phyloP scores from a whole-genome alignment of 306 rosid genomes.

The Citrullus amarus region DNA sequence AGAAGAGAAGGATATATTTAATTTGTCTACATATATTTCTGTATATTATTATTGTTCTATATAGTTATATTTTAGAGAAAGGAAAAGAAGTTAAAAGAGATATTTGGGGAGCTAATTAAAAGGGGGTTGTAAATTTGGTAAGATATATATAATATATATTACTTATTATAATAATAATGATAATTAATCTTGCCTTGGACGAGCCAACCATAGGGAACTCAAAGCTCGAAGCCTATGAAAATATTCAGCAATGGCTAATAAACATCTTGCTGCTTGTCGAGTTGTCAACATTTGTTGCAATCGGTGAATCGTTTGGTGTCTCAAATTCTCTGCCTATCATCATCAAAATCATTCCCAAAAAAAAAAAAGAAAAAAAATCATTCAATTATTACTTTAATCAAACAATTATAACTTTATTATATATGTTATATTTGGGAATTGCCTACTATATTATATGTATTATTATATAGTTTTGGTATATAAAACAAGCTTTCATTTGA shows the following conservation, averaged over 20 bases:
- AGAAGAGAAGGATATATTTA: too few relatives aligned
- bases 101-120: too few relatives aligned
- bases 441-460: too few relatives aligned
- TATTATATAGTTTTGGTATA: background rate
- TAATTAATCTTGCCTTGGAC: constrained; percentile 50
- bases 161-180: too few relatives aligned
- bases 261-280: constrained; percentile 83
- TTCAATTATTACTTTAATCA: background rate
- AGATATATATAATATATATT: too few relatives aligned
- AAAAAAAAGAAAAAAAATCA: background rate
- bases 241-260: constrained; percentile 75
- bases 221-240: constrained; percentile 79
- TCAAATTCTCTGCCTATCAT: constrained; percentile 67
- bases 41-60: too few relatives aligned
- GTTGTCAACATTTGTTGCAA: constrained; percentile 58
- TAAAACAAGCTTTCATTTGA: background rate
- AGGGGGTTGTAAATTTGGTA: too few relatives aligned
- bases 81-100: too few relatives aligned
- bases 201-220: constrained; percentile 82
- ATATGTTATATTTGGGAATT: too few relatives aligned
- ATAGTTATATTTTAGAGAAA: too few relatives aligned
- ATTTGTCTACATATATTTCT: too few relatives aligned
- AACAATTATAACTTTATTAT: too few relatives aligned
- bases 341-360: background rate
- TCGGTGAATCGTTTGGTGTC: constrained; percentile 73